These are phyloP conservation scores for Cyberlindnera mycetangii DNA, from an alignment of 805 yeast genomes.

Conservation along the genomic window DNA sequence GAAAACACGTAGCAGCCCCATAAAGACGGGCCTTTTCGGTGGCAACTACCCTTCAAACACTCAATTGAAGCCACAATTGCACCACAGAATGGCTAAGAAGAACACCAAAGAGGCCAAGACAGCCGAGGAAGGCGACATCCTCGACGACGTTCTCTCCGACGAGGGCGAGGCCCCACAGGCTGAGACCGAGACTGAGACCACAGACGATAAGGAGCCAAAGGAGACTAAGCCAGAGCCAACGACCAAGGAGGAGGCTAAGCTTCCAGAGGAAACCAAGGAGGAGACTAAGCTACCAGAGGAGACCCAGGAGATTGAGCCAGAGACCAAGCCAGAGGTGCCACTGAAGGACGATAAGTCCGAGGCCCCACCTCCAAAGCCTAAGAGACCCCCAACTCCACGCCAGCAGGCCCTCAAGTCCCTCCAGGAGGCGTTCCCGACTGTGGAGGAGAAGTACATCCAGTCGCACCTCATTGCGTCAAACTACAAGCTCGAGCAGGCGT, in stretches of 20 bases:
- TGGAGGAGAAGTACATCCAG: constrained; percentile 66
- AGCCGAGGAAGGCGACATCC: constrained; percentile 19
- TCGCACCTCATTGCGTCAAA: constrained; percentile 84
- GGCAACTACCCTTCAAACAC: constrained; percentile 1
- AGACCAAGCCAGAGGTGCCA: constrained; percentile 10
- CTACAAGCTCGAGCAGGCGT: constrained; percentile 80
- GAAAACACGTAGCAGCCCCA: neutral
- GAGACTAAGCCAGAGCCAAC: too few relatives aligned
- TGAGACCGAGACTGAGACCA: neutral
- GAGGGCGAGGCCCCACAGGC: constrained; percentile 14
- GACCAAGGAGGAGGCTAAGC: constrained; percentile 10
- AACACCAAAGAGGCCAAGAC: constrained; percentile 8
- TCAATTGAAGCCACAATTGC: constrained; percentile 1
- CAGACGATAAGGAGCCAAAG: constrained; percentile 9
- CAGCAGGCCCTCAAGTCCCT: constrained; percentile 55
- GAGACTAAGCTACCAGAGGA: too few relatives aligned
- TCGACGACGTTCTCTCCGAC: constrained; percentile 18
- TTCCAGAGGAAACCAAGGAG: constrained; percentile 5
- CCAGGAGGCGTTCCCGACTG: constrained; percentile 80
- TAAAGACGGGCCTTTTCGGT: neutral
- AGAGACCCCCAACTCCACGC: constrained; percentile 62
- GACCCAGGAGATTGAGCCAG: constrained; percentile 12
- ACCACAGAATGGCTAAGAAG: constrained; percentile 13
- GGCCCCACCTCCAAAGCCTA: constrained; percentile 46
- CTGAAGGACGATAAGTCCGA: constrained; percentile 12